Conservation (phyloP, 805 yeast genomes). For the Ogataea populi-albae region DNA sequence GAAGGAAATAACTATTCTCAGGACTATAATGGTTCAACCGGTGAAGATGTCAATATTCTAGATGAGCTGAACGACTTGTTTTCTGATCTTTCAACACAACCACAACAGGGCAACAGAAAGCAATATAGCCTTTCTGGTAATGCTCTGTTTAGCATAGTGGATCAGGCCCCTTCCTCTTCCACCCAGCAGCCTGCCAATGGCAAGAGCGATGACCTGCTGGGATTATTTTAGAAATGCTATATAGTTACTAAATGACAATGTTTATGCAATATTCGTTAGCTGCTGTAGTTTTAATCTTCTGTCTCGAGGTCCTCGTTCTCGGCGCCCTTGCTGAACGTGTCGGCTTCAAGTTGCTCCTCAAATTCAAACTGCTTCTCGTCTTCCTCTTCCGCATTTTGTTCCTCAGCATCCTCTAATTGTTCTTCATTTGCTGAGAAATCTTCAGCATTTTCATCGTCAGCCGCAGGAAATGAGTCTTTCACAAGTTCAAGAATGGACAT, state of each 20-base stretch:
- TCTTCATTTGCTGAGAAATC: constrained; percentile 21
- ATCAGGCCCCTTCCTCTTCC: neutral
- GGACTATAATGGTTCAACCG: constrained; percentile 20
- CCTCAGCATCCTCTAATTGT: constrained; percentile 20
- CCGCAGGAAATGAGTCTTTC: constrained; percentile 49
- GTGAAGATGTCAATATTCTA: constrained; percentile 43
- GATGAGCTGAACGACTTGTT: constrained; percentile 78
- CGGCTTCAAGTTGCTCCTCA: constrained; percentile 28
- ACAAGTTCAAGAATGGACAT: constrained; percentile 57
- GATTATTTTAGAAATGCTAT: constrained; percentile 10
- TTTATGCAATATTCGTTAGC: neutral
- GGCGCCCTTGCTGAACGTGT: constrained; percentile 14
- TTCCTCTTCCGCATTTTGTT: constrained; percentile 21
- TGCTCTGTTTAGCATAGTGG: constrained; percentile 11
- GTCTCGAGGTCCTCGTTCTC: constrained; percentile 18
- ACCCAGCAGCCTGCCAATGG: constrained; percentile 3
- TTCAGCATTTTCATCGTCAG: constrained; percentile 25
- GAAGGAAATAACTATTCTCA: constrained; percentile 17
- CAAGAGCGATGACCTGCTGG: constrained; percentile 19
- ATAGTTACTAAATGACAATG: no score
- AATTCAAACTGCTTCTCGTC: constrained; percentile 24
- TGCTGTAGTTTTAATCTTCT: constrained; percentile 18
- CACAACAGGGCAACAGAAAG: constrained; percentile 2
- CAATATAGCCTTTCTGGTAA: constrained; percentile 7
- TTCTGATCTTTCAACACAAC: constrained; percentile 34